These are phyloP conservation scores for Chloris gayana DNA, from an alignment of 176 grass and related monocot species.

Conservation along the genomic window DNA sequence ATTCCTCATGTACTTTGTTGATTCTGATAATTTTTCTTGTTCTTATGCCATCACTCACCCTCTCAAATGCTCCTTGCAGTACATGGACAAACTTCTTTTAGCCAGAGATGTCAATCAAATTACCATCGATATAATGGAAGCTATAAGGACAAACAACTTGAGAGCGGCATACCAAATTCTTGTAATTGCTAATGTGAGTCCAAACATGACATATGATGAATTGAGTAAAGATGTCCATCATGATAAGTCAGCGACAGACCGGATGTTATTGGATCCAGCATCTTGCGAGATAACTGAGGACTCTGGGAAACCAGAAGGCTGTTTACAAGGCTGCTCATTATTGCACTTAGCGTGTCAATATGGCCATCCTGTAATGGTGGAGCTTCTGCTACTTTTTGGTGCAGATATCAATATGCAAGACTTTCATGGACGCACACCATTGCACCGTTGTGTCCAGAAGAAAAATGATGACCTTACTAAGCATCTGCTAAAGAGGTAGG, in stretches of 20 bases:
- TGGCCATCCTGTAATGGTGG: slow-evolving; percentile 58
- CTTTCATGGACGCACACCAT: slow-evolving; percentile 85
- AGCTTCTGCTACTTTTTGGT: slow-evolving; percentile 87
- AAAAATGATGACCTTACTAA: slow-evolving; percentile 86
- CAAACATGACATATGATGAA: slow-evolving; percentile 75
- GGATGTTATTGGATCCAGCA: slow-evolving; percentile 67
- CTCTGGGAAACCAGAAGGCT: slow-evolving; percentile 65
- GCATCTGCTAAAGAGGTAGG: slow-evolving; percentile 87
- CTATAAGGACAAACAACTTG: slow-evolving; percentile 75
- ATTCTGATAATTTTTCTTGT: slow-evolving; percentile 12
- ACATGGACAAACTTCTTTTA: slow-evolving; percentile 84
- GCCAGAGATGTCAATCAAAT: slow-evolving; percentile 52
- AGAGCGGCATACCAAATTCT: slow-evolving; percentile 70
- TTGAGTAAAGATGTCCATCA: slow-evolving; percentile 55
- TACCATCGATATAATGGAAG: slow-evolving; percentile 69
- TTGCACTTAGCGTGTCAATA: slow-evolving; percentile 78
- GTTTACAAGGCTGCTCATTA: slow-evolving; percentile 82
- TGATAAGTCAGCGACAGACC: slow-evolving; percentile 45
- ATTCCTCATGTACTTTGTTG: slow-evolving; percentile 16
- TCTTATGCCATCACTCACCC: slow-evolving; percentile 14
- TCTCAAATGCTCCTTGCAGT: slow-evolving; percentile 61
- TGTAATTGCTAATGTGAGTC: slow-evolving; percentile 51
- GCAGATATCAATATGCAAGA: slow-evolving; percentile 89
- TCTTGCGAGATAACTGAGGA: slow-evolving; percentile 64
- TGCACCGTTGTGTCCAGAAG: slow-evolving; percentile 85